Base-by-base conservation (phyloP, 2,329 filamentous ascomycete species). In the Neocucurbitaria cava region DNA sequence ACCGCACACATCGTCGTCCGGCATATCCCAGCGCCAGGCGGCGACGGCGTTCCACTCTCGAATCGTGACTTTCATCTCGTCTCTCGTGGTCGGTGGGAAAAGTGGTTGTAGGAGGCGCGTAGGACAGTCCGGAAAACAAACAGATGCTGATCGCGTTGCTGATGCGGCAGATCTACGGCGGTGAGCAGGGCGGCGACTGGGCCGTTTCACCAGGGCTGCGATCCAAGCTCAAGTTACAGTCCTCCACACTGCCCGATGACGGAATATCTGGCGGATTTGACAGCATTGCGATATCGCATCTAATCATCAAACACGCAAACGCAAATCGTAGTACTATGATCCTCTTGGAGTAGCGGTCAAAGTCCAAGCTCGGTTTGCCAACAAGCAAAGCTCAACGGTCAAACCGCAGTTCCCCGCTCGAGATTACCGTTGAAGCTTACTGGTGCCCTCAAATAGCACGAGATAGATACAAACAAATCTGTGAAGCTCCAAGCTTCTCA, bases 1-100 rank as follows among this genome's bases (percentile, higher is more conserved):
- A 68, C 95, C 95, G 69, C 95, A 99, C 59, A 98, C 93, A 74
- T 99, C 94, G 79, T 97, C 94, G 69, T 96, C 92, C 21, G 94
- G 92, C 70, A 98, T 91, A 75, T 98, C 91, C 95, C 95, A 99
- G 62, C 91, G 88, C 95, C 95, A 99, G 50, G 92, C 94, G 17
- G 95, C 95, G 59, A 99, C 92, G 3, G 92, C 90, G 70, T 95
- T 89, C 92, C 94, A 98, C 73, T 91, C 86, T 70, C 89, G 91
- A 78, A 98, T 95, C 43, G 87, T 95, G 80, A 98, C 92, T 79
- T 96, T 98, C 95, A 99, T 99, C 43, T 45, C 60, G 59, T 39
- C 36, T 55, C 38, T 46, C 54, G 49, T 54, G 53, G 49, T 55
- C 24, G 13, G 18, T 26, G 6, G 31, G 36, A 24, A 36, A 46